Evolutionary conservation across 345 rosid species (phyloP).

Genomic region (Noccaea bulbosa): DNA sequence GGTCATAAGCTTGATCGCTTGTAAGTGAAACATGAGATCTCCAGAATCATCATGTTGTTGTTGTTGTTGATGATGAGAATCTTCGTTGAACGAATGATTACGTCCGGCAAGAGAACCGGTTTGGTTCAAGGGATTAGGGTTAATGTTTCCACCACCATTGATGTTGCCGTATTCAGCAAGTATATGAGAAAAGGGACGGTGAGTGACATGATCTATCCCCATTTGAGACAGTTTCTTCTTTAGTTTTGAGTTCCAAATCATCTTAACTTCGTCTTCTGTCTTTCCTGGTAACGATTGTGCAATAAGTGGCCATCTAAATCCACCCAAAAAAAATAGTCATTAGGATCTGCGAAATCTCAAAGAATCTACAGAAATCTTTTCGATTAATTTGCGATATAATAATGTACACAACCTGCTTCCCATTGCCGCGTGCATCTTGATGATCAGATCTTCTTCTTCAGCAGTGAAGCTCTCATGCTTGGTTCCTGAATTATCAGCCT

Average conservation of each 20-base stretch:
- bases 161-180: conserved; percentile 88
- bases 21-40: conserved; percentile 75
- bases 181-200: conserved; percentile 87
- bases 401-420: conserved; percentile 71
- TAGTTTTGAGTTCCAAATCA: conserved; percentile 89
- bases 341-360: conserved; percentile 8
- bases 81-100: conserved; percentile 48
- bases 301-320: conserved; percentile 80
- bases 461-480: conserved; percentile 72
- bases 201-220: conserved; percentile 97
- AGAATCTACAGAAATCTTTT: background rate
- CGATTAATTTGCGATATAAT: background rate
- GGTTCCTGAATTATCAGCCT: conserved; percentile 62
- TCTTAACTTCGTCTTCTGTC: conserved; percentile 93
- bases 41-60: conserved; percentile 47
- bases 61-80: conserved; percentile 29
- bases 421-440: conserved; percentile 85
- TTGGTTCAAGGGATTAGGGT: conserved; percentile 50
- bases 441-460: conserved; percentile 84
- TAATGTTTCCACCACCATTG: conserved; percentile 48
- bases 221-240: conserved; percentile 84
- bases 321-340: conserved; percentile 11
- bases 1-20: conserved; percentile 70
- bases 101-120: conserved; percentile 51
- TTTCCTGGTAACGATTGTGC: conserved; percentile 94